Percentiles rank a stretch among this genome's conserved stretches.
These are phyloP conservation scores for Naganishia vaughanmartiniae DNA, from an alignment of 768 basidiomycete species.

Conservation along the genomic window DNA sequence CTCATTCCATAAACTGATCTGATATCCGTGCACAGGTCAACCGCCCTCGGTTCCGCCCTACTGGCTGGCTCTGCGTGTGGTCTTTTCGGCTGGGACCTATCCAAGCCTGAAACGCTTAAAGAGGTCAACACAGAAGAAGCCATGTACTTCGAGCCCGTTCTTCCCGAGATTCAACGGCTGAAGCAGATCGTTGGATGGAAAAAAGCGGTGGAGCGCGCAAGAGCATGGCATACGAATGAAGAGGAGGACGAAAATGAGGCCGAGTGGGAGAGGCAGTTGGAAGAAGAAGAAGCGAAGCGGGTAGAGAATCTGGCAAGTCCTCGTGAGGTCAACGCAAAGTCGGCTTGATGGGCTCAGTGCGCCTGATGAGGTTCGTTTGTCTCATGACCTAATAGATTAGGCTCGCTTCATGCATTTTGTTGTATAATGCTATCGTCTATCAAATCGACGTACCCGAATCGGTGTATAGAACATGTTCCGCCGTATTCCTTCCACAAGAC, in stretches of 20 bases:
- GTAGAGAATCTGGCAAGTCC: conserved; percentile 9
- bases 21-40: conserved; percentile 62
- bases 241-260: conserved; percentile 49
- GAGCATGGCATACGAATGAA: conserved; percentile 69
- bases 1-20: not conserved
- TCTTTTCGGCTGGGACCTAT: conserved; percentile 89
- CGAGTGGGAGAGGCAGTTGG: conserved; percentile 41
- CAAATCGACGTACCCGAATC: no score
- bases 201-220: conserved; percentile 78
- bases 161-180: conserved; percentile 60
- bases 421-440: no score
- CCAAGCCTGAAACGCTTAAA: conserved; percentile 72
- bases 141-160: conserved; percentile 63
- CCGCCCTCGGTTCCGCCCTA: conserved; percentile 90
- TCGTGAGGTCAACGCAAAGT: not conserved
- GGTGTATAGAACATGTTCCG: no score
- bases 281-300: conserved; percentile 1
- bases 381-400: no score
- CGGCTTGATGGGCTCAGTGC: no score
- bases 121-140: conserved; percentile 85
- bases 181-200: conserved; percentile 79
- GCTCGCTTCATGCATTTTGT: no score
- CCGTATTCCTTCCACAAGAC: no score
- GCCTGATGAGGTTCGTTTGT: no score
- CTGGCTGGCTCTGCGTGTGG: conserved; percentile 84